Evolutionary conservation across 2,329 filamentous ascomycete species (phyloP), one percentile per base, ranked within the genome.

Genomic region (Laburnicola sp.): DNA sequence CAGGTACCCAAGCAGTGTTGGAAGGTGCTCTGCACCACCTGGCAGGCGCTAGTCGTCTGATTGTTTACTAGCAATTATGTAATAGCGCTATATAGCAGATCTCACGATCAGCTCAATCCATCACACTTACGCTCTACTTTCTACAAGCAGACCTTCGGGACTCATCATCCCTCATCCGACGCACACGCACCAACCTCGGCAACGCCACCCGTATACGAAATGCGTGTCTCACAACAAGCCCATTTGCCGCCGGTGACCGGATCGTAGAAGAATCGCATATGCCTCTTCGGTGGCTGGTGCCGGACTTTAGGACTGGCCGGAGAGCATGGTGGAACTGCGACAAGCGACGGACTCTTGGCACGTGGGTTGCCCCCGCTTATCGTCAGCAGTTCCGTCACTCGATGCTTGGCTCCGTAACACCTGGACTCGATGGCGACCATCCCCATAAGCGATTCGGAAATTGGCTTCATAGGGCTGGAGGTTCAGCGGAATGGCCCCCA

Each of bases 281-380:
- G 28, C 43, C 32, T 30, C 25, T 16, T 16, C 30, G 30, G 21
- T 46, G 34, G 25, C 8, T 46, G 16, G 32, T 26, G 21, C 30
- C 32, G 43, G 34, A 34, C 32, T 37, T 46, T 30, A 16, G 11
- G n/a, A 22, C 10, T 26, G 43, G 34, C 21, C 32, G 36, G 43
- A 5, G 21, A 30, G 23, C 6, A 38, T 37, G 34, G 43, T 30
- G 43, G 43, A 37, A 35, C 4, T 30, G 32, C 43, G 26, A 37
- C 27, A 38, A 22, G 34, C 27, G 34, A 39, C 43, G 43, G 43
- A 46, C 43, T 46, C 43, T 46, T 46, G 43, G 32, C 36, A 37
- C 28, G 43, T 37, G 16, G 16, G 3, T 37, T 26, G 32, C 43
- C 34, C 39, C 41, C 31, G 28, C 41, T 44, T 44, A 6, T 26